Evolutionary conservation across 176 grass and related monocot species (phyloP), one percentile per base, ranked within the genome.

Genomic region (Themeda triandra): DNA sequence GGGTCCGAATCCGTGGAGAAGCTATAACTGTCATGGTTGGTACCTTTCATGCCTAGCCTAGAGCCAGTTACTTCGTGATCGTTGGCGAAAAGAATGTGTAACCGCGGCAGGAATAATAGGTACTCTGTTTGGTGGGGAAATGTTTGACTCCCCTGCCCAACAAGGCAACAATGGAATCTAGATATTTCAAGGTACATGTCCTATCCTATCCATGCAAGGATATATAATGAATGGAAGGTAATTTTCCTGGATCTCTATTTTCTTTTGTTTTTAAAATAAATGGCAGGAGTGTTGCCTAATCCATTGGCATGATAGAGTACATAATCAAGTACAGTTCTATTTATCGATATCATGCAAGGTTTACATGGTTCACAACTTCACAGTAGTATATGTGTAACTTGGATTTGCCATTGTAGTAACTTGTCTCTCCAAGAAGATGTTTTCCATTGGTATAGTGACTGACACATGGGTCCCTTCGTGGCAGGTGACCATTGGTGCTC

Each of bases 21-120:
- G 84, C 87, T 39, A 56, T 90, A 54, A 90, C 87, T 78, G 66
- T 90, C 37, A 93, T 93, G 87, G 70, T 78, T 59, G 91, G 91
- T 25, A 79, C 84, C 13, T 8, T 90, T 58, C 21, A 85, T 66
- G 91, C 35, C 62, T n/a, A n/a, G n/a, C n/a, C n/a, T 93, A 72
- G 76, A 36, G 54, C 27, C 12, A 77, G 23, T 44, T 83, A 3
- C 11, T 60, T 23, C 2, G n/a, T 45, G 40, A 28, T 45, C 13
- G 13, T 71, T 41, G 19, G 21, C 2, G 2, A 15, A 18, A 18
- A 73, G 8, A 46, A 46, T 9, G 10, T 45, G n/a, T 44, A 45
- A 44, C 13, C 28, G 39, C 0, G 13, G 13, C 13, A 45, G 4
- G 36, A 71, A 40, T 9, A 24, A n/a, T n/a, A n/a, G n/a, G n/a